These are phyloP conservation scores for Lactarius sp. DNA, from an alignment of 768 basidiomycete species.

Conservation along the genomic window DNA sequence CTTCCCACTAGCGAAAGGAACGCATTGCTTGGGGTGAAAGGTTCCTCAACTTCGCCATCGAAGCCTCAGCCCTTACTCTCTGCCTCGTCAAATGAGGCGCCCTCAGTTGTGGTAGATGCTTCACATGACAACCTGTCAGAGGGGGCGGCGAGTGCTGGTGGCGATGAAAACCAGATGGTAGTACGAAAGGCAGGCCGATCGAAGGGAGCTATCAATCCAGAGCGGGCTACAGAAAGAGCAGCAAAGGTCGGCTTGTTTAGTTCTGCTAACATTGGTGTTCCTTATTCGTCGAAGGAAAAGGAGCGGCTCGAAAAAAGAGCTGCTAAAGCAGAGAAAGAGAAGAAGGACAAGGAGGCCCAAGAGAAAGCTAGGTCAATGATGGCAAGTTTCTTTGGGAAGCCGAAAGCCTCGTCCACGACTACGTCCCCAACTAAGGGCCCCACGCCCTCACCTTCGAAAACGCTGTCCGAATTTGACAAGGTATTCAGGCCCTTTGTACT, in stretches of 20 bases:
- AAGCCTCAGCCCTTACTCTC: conserved; percentile 13
- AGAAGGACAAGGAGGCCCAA: conserved; percentile 63
- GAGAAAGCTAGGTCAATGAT: conserved; percentile 71
- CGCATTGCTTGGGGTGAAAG: conserved; percentile 43
- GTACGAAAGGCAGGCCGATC: conserved; percentile 35
- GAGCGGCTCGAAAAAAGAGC: conserved; percentile 62
- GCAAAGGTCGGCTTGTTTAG: conserved; percentile 43
- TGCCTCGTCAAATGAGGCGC: conserved; percentile 19
- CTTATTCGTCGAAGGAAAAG: conserved; percentile 48
- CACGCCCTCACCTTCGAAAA: conserved; percentile 34
- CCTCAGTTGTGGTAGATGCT: background rate
- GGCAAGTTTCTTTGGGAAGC: conserved; percentile 73
- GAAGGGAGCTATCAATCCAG: conserved; percentile 53
- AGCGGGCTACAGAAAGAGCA: conserved; percentile 53
- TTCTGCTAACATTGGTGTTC: background rate
- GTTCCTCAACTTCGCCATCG: conserved; percentile 36
- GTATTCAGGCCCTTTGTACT: conserved; percentile 75
- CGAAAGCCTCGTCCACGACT: conserved; percentile 34
- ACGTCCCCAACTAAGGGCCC: conserved; percentile 29
- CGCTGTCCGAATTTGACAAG: conserved; percentile 60
- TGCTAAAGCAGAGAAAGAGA: conserved; percentile 66
- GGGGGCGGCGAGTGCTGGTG: conserved; percentile 34
- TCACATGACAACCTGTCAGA: conserved; percentile 7
- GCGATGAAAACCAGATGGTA: conserved; percentile 34
- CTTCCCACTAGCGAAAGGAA: conserved; percentile 55